Conservation (phyloP, 202 grass and related monocot genomes). For the Panicum virgatum region DNA sequence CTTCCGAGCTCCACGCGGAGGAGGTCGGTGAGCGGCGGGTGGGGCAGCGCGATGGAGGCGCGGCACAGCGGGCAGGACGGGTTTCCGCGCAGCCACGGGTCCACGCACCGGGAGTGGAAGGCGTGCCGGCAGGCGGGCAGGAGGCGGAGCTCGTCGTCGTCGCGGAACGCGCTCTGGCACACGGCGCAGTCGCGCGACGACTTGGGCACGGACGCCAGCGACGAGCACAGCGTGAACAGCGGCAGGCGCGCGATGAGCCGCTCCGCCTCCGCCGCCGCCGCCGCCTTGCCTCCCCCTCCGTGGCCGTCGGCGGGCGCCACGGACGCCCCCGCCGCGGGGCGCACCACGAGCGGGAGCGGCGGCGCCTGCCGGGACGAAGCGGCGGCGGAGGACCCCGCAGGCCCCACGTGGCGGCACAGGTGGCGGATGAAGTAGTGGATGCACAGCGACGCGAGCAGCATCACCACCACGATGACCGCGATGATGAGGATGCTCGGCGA, state of each 20-base stretch:
- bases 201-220: conserved; percentile 52
- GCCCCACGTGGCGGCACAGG: conserved; percentile 47
- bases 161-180: conserved; percentile 69
- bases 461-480: conserved; percentile 58
- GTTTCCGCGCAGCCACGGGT: conserved; percentile 70
- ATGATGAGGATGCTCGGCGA: conserved; percentile 71
- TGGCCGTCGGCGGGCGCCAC: conserved; percentile 17
- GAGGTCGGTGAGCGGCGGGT: conserved; percentile 50
- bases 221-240: conserved; percentile 67
- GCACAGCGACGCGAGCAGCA: conserved; percentile 55
- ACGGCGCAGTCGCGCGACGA: conserved; percentile 79
- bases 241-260: conserved; percentile 67
- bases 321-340: not conserved
- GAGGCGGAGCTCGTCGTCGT: conserved; percentile 70
- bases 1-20: conserved; percentile 75
- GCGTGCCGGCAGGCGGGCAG: conserved; percentile 85
- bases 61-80: conserved; percentile 89
- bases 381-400: not conserved
- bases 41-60: conserved; percentile 67
- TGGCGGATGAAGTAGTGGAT: conserved; percentile 64
- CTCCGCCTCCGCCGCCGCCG: conserved; percentile 46
- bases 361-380: conserved; percentile 27
- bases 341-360: conserved; percentile 43
- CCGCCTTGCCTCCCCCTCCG: conserved; percentile 13
- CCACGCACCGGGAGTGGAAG: conserved; percentile 78